These are phyloP conservation scores for Backusella luteola DNA, from an alignment of 192 early-diverging fungal species.

Conservation along the genomic window DNA sequence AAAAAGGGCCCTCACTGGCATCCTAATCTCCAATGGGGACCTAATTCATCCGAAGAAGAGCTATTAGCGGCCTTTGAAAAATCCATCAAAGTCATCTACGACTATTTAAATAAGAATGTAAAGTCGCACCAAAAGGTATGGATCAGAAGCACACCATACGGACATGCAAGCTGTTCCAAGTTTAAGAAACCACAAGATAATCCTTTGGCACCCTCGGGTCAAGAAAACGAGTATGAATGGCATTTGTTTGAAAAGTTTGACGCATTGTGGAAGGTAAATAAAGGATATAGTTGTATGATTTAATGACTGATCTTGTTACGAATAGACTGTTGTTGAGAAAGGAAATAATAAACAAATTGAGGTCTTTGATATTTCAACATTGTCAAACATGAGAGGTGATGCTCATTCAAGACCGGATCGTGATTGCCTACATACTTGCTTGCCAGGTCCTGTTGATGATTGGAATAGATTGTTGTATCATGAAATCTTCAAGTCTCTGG, in stretches of 20 bases:
- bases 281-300: too few relatives aligned
- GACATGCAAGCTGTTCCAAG: conserved; percentile 34
- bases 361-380: conserved; percentile 16
- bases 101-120: conserved; percentile 12
- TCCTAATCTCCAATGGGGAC: conserved; percentile 22
- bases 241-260: conserved; percentile 33
- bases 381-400: conserved; percentile 34
- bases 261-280: conserved; percentile 25
- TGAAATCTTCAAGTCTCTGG: conserved; percentile 29
- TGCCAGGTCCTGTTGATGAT: conserved; percentile 39
- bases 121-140: conserved; percentile 31
- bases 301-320: background rate
- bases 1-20: conserved; percentile 37
- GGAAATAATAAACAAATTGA: conserved; percentile 14
- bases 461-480: conserved; percentile 37
- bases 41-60: conserved; percentile 15
- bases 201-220: conserved; percentile 22
- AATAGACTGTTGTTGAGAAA: conserved; percentile 7
- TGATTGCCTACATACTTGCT: conserved; percentile 38
- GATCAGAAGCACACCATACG: conserved; percentile 33
- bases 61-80: conserved; percentile 24
- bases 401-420: conserved; percentile 31
- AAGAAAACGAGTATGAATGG: conserved; percentile 36
- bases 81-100: conserved; percentile 15
- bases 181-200: conserved; percentile 21